A percentile compares a stretch with the other conserved stretches of the same genome.
These are phyloP conservation scores for Amaranthus palmeri DNA, from an alignment of 148 eudicot species.

Conservation along the genomic window DNA sequence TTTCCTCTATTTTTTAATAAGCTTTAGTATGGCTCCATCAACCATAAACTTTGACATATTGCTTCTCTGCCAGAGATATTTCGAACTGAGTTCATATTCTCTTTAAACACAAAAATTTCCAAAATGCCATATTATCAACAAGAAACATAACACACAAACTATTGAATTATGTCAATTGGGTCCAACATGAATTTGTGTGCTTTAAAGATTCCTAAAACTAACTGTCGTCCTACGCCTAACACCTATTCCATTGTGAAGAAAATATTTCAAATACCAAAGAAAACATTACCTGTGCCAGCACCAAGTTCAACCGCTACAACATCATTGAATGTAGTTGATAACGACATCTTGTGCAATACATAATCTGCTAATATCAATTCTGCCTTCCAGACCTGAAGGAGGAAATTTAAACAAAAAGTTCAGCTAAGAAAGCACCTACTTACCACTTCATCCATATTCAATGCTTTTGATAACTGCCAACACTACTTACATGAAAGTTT, in stretches of 20 bases:
- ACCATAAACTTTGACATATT: too few species aligned
- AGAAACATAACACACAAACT: too few species aligned
- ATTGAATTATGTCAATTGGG: neutral
- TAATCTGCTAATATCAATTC: conserved; percentile 81
- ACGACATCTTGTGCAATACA: conserved; percentile 66
- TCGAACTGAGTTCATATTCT: too few species aligned
- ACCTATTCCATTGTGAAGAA: conserved; percentile 11
- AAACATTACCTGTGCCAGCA: conserved; percentile 83
- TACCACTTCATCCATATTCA: neutral
- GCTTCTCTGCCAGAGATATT: too few species aligned
- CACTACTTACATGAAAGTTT: conserved; percentile 1
- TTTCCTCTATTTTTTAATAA: neutral
- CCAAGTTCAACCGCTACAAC: conserved; percentile 81
- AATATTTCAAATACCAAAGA: neutral
- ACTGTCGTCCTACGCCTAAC: neutral
- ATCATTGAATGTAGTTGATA: conserved; percentile 51
- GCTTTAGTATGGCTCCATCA: neutral
- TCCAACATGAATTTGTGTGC: neutral
- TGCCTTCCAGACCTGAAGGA: conserved; percentile 86
- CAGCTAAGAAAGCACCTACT: conserved; percentile 1
- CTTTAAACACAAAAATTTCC: too few species aligned
- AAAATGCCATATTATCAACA: too few species aligned
- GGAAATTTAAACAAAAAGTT: conserved; percentile 2
- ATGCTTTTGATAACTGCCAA: neutral
- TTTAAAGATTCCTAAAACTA: neutral